A percentile compares a stretch with the other conserved stretches of the same genome.
Conservation (phyloP, 768 basidiomycete species). For the Cubamyces lactineus region DNA sequence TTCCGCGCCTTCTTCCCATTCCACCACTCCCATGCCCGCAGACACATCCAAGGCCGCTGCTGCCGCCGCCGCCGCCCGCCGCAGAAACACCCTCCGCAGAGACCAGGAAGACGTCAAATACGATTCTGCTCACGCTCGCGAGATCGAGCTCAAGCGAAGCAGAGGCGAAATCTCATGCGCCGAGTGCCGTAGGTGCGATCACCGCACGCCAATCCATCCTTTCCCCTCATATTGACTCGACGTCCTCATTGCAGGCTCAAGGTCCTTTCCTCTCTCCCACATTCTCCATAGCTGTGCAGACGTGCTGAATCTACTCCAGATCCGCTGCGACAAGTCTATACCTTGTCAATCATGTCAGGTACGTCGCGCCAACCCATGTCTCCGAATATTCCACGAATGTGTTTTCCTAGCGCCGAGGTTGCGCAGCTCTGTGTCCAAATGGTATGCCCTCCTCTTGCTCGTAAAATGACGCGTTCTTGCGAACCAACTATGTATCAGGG, state of each 20-base stretch:
- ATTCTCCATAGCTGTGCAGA: not conserved
- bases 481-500: conserved; percentile 40
- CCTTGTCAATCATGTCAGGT: conserved; percentile 80
- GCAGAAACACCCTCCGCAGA: conserved; percentile 29
- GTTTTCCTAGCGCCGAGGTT: conserved; percentile 59
- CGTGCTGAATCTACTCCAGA: conserved; percentile 48
- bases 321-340: conserved; percentile 82
- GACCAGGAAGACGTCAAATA: conserved; percentile 31
- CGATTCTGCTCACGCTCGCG: conserved; percentile 37
- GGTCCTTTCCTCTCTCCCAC: conserved; percentile 20
- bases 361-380: conserved; percentile 22
- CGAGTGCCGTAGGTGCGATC: conserved; percentile 77
- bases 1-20: conserved; percentile 16
- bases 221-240: conserved; percentile 7
- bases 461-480: not conserved
- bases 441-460: conserved; percentile 42
- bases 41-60: conserved; percentile 29
- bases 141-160: conserved; percentile 75
- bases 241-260: conserved; percentile 30
- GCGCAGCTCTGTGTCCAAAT: conserved; percentile 72
- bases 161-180: conserved; percentile 79
- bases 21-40: conserved; percentile 30
- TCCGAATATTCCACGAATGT: not conserved
- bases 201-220: conserved; percentile 28
- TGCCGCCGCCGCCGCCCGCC: conserved; percentile 24